These are phyloP conservation scores for Geranium incanum DNA, from an alignment of 441 rosid species.

Conservation along the genomic window DNA sequence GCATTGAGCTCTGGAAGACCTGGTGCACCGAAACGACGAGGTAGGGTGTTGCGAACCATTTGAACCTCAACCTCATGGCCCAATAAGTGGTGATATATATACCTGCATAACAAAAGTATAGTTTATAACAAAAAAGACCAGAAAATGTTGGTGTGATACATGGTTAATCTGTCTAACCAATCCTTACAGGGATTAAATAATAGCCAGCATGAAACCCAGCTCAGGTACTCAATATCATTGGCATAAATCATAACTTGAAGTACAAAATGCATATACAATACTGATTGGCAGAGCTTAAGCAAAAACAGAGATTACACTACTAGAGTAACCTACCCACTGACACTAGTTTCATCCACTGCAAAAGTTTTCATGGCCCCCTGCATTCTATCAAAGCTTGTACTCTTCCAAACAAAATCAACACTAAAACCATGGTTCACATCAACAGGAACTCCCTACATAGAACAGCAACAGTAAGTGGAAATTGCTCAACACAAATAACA, in stretches of 20 bases:
- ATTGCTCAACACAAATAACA: not conserved
- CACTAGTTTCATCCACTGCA: constrained; percentile 99
- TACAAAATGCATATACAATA: not conserved
- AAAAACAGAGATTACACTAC: constrained; percentile 15
- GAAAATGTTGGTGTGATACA: not conserved
- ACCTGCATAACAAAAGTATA: constrained; percentile 38
- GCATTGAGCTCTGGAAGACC: constrained; percentile 98
- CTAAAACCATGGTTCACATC: constrained; percentile 89
- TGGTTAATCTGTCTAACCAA: not conserved
- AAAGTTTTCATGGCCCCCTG: constrained; percentile 98
- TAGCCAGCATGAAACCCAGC: not conserved
- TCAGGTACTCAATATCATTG: not conserved
- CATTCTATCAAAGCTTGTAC: constrained; percentile 98
- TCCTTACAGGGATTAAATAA: not conserved
- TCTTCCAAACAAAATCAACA: constrained; percentile 99
- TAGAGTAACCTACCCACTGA: constrained; percentile 74
- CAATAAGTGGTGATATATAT: constrained; percentile 89
- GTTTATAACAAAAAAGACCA: not conserved
- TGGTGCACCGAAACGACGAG: constrained; percentile 95
- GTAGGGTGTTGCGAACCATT: constrained; percentile 82
- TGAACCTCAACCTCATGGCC: constrained; percentile 99
- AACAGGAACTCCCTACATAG: constrained; percentile 78
- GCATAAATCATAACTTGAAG: not conserved
- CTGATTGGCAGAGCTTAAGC: not conserved
- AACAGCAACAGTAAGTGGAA: constrained; percentile 17